Conservation (phyloP, 73 alveolate genomes). For the Paraurostyla sp. region DNA sequence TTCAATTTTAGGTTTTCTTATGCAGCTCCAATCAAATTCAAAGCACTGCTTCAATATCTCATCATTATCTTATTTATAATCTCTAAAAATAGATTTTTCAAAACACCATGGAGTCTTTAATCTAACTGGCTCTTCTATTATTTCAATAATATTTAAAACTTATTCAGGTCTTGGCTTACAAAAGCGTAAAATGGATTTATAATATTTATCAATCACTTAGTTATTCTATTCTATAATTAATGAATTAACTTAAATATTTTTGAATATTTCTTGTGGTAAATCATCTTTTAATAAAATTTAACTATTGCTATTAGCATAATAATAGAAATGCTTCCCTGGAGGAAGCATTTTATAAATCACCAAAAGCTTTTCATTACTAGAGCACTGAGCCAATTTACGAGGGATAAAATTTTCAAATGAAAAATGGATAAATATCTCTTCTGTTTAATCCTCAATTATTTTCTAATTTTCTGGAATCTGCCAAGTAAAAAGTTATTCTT, state of each 20-base stretch:
- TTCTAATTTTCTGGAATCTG: constrained; percentile 35
- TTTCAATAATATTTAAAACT: not conserved
- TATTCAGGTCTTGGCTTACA: constrained; percentile 60
- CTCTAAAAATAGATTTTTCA: constrained; percentile 76
- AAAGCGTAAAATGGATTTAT: constrained; percentile 36
- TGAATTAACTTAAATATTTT: not conserved
- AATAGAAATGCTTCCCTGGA: constrained; percentile 83
- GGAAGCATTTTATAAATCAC: constrained; percentile 88
- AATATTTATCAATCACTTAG: not conserved
- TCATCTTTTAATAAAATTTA: not conserved
- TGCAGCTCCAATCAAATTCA: constrained; percentile 91
- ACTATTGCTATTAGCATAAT: constrained; percentile 69
- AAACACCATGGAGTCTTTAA: constrained; percentile 71
- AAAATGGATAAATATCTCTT: constrained; percentile 79
- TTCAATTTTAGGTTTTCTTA: constrained; percentile 53
- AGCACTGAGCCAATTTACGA: constrained; percentile 66
- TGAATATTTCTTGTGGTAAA: not conserved
- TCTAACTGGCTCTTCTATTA: constrained; percentile 37
- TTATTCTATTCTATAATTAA: constrained; percentile 4
- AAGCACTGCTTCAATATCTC: constrained; percentile 81
- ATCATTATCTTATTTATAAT: constrained; percentile 79
- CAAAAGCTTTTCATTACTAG: constrained; percentile 44
- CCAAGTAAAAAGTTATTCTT: constrained; percentile 76
- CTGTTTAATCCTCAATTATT: constrained; percentile 45
- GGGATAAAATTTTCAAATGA: constrained; percentile 81